Percentiles rank a stretch among this genome's conserved stretches.
These are phyloP conservation scores for Orobanche coerulescens DNA, from an alignment of 257 asterid genomes.

Conservation along the genomic window DNA sequence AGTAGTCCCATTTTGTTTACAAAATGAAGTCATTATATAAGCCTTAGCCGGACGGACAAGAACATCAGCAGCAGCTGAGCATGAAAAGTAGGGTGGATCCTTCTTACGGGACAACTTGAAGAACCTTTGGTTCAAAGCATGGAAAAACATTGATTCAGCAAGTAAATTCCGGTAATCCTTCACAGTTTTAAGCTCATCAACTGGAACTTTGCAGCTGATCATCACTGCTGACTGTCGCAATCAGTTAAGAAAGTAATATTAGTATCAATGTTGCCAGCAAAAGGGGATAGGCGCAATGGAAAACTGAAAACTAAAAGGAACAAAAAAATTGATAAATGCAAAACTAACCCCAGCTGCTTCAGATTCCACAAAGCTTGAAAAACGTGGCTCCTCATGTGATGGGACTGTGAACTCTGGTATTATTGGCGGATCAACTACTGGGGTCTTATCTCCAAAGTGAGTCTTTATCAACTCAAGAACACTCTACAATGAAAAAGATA, in stretches of 20 bases:
- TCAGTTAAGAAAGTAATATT: conserved; percentile 21
- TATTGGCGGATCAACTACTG: conserved; percentile 49
- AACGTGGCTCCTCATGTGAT: conserved; percentile 73
- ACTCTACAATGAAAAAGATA: conserved; percentile 38
- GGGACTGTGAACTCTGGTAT: conserved; percentile 72
- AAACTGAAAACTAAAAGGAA: conserved; percentile 15
- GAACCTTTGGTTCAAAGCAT: conserved; percentile 90
- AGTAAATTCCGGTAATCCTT: conserved; percentile 79
- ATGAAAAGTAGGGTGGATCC: conserved; percentile 87
- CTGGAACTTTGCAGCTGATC: conserved; percentile 86
- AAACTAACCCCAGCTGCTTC: conserved; percentile 88
- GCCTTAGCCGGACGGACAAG: conserved; percentile 80
- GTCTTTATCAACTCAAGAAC: conserved; percentile 80
- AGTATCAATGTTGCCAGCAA: conserved; percentile 16
- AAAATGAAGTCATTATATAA: conserved; percentile 82
- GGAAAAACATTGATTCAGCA: conserved; percentile 92
- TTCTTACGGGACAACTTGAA: conserved; percentile 84
- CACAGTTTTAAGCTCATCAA: conserved; percentile 66
- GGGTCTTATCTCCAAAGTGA: conserved; percentile 61
- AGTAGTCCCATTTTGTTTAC: conserved; percentile 78
- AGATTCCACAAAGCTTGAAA: conserved; percentile 82
- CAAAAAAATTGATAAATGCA: conserved; percentile 17
- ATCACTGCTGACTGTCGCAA: conserved; percentile 85
- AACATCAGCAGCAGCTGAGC: conserved; percentile 88
- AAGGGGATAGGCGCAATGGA: neutral